Evolutionary conservation across 2,329 filamentous ascomycete genomes (phyloP).

Genomic region (Xylaria hypoxylon): DNA sequence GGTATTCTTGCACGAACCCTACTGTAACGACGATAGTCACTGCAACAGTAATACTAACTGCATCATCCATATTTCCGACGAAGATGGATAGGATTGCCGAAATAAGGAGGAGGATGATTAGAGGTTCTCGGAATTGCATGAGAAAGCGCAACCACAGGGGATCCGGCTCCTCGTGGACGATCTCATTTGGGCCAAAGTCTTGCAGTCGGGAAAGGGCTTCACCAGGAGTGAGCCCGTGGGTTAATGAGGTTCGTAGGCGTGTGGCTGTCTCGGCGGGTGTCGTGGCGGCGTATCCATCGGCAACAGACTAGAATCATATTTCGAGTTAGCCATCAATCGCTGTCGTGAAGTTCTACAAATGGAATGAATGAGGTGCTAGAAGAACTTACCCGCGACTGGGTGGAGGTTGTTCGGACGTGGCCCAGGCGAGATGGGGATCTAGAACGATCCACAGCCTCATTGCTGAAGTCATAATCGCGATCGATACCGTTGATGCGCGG

Average conservation of each 20-base stretch:
- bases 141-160: slow-evolving; percentile 94
- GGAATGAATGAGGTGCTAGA: slow-evolving; percentile 16
- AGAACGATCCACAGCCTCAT: slow-evolving; percentile 50
- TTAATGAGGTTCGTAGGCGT: slow-evolving; percentile 83
- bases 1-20: slow-evolving; percentile 96
- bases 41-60: slow-evolving; percentile 92
- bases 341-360: background rate
- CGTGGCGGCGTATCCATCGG: slow-evolving; percentile 73
- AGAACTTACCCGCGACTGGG: slow-evolving; percentile 64
- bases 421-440: slow-evolving; percentile 51
- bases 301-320: slow-evolving; percentile 58
- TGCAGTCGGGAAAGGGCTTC: slow-evolving; percentile 84
- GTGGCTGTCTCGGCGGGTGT: slow-evolving; percentile 82
- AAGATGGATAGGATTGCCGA: slow-evolving; percentile 90
- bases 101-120: slow-evolving; percentile 90
- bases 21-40: slow-evolving; percentile 97
- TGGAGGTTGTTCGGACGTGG: slow-evolving; percentile 63
- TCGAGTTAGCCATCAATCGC: slow-evolving; percentile 14
- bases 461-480: slow-evolving; percentile 45
- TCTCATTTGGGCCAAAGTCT: slow-evolving; percentile 90
- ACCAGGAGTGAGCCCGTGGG: slow-evolving; percentile 80
- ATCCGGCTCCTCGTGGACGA: slow-evolving; percentile 92
- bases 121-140: slow-evolving; percentile 95
- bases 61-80: slow-evolving; percentile 94
- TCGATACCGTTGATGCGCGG: slow-evolving; percentile 51